Conservation (phyloP, 1,139 yeast species). For the Entelexis paramagnoliae region DNA sequence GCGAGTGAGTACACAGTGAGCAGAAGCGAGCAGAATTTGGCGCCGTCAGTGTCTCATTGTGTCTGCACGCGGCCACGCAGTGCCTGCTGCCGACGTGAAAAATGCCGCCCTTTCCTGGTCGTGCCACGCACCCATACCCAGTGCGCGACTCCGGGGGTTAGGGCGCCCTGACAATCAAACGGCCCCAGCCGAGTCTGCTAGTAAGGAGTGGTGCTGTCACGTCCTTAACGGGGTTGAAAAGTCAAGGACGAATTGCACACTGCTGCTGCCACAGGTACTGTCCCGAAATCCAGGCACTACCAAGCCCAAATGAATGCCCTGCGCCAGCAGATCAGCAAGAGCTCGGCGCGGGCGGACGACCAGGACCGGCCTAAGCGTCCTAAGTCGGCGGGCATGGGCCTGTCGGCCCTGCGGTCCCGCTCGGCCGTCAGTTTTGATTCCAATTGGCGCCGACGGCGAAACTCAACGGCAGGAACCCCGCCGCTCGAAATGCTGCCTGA, state of each 20-base stretch:
- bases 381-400: neutral
- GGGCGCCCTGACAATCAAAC: neutral
- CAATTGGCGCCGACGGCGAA: slow-evolving; percentile 2
- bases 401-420: neutral
- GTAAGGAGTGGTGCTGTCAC: slow-evolving; percentile 1
- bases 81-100: neutral
- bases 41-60: neutral
- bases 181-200: neutral
- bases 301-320: slow-evolving; percentile 1
- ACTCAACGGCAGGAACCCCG: neutral
- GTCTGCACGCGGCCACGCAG: neutral
- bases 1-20: neutral
- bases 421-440: slow-evolving; percentile 5
- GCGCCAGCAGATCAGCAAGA: slow-evolving; percentile 6
- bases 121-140: slow-evolving; percentile 5
- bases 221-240: neutral
- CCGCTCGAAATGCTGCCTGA: neutral
- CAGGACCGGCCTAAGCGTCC: slow-evolving; percentile 1
- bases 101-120: neutral
- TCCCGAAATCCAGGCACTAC: neutral
- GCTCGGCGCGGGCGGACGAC: slow-evolving; percentile 7
- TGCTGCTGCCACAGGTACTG: neutral
- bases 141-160: slow-evolving; percentile 5
- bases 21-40: neutral
- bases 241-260: neutral